Percentiles rank a stretch among this genome's conserved stretches.
Evolutionary conservation across 352 stramenopile species (phyloP).

Genomic region (Aphanomyces stellatus): DNA sequence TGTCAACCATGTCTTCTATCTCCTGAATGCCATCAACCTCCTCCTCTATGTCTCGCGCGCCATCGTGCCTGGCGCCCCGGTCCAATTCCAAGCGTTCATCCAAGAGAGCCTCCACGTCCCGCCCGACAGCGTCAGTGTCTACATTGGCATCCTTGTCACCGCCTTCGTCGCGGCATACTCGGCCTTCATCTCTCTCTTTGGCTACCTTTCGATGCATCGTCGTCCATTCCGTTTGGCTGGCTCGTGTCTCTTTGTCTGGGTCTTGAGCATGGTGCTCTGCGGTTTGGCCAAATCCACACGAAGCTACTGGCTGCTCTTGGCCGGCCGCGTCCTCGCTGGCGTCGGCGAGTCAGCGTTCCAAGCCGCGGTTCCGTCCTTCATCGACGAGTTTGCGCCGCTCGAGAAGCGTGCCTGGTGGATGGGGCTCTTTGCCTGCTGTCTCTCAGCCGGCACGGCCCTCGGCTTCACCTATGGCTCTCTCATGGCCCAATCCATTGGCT

Average conservation of each 20-base stretch:
- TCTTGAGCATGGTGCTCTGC: conserved; percentile 32
- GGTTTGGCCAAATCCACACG: conserved; percentile 30
- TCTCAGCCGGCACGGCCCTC: conserved; percentile 48
- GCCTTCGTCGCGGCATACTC: conserved; percentile 68
- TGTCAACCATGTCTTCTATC: conserved; percentile 1
- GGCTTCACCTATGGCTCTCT: conserved; percentile 36
- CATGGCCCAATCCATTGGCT: conserved; percentile 33
- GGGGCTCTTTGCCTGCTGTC: conserved; percentile 51
- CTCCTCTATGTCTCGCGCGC: conserved; percentile 56
- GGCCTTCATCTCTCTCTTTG: conserved; percentile 38
- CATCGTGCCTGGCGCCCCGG: conserved; percentile 54
- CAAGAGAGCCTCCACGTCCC: conserved; percentile 14
- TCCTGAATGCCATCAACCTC: conserved; percentile 31
- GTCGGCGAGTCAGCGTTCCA: conserved; percentile 54
- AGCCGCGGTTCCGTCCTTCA: conserved; percentile 50
- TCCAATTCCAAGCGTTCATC: conserved; percentile 54
- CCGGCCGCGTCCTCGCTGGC: conserved; percentile 44
- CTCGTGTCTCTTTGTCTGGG: conserved; percentile 43
- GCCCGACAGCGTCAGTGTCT: not conserved
- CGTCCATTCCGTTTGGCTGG: conserved; percentile 46
- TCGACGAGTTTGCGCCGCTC: conserved; percentile 42
- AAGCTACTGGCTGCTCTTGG: conserved; percentile 41
- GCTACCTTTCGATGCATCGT: conserved; percentile 40
- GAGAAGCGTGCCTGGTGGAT: conserved; percentile 42
- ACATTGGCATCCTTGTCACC: conserved; percentile 37